Conservation (phyloP, 495 filamentous ascomycete genomes). For the Parathielavia hyrcaniae region DNA sequence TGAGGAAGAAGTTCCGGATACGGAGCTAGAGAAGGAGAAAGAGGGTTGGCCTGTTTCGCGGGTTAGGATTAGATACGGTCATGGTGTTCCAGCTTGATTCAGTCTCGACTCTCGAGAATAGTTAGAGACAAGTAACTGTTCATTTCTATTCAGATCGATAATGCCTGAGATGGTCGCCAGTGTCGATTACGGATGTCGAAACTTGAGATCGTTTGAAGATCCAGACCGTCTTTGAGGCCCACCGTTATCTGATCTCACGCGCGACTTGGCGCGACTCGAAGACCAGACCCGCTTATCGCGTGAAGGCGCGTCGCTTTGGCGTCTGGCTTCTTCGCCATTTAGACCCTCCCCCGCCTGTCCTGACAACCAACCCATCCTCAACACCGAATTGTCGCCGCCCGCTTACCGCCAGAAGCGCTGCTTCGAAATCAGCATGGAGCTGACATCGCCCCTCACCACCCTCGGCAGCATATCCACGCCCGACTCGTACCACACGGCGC, state of each 20-base stretch:
- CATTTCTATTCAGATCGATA: no score
- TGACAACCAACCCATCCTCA: background rate
- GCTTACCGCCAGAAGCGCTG: background rate
- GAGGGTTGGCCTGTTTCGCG: background rate
- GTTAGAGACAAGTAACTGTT: background rate
- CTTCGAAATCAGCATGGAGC: slow-evolving; percentile 12
- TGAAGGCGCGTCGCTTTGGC: slow-evolving; percentile 10
- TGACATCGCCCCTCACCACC: slow-evolving; percentile 24
- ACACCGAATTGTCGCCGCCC: background rate
- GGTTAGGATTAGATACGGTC: background rate
- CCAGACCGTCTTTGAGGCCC: background rate
- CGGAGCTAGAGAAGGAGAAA: no score
- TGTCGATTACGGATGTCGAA: no score
- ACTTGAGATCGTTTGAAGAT: no score
- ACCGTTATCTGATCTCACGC: background rate
- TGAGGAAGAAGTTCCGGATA: slow-evolving; percentile 7
- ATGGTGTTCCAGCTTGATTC: no score
- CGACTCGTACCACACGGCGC: slow-evolving; percentile 22
- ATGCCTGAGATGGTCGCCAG: no score
- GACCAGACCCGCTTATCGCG: slow-evolving; percentile 8
- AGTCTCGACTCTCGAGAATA: background rate
- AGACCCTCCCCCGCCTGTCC: background rate
- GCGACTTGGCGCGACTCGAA: background rate
- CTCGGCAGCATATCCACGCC: slow-evolving; percentile 21
- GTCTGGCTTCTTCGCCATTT: background rate